These are phyloP conservation scores for Stylonectria norvegica DNA, from an alignment of 2,329 filamentous ascomycete species.

Conservation along the genomic window DNA sequence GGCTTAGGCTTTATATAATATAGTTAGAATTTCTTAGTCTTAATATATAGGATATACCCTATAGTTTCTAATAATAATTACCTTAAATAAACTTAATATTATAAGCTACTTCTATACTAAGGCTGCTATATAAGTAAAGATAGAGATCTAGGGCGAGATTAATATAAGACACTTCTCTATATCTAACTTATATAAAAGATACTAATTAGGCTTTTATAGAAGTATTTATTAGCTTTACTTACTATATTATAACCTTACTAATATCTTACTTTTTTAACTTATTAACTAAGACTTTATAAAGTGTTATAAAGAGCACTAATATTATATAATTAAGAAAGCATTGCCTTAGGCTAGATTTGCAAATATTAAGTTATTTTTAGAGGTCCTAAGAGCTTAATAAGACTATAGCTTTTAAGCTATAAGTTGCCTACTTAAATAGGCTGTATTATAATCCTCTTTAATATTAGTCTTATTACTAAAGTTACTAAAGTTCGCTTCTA, in stretches of 20 bases:
- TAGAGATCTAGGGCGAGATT: no score
- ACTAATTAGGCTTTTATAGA: conserved; percentile 7
- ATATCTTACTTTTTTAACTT: conserved; percentile 1
- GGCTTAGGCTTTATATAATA: conserved; percentile 1
- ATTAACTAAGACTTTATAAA: conserved; percentile 5
- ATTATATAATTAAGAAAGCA: conserved; percentile 7
- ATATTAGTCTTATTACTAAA: conserved; percentile 1
- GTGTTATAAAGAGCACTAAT: conserved; percentile 7
- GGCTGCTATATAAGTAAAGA: no score
- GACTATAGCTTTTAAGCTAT: conserved; percentile 6
- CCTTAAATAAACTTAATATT: no score
- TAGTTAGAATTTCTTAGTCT: conserved; percentile 5
- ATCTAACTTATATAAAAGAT: conserved; percentile 4
- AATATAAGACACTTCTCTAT: no score
- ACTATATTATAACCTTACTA: conserved; percentile 2
- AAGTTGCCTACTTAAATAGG: conserved; percentile 1
- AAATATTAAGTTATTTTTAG: conserved; percentile 1
- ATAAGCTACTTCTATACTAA: no score
- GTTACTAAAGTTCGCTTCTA: background rate
- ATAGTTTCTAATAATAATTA: background rate
- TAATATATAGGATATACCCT: background rate
- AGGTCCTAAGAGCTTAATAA: no score
- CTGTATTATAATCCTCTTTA: conserved; percentile 1
- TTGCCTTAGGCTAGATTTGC: no score
- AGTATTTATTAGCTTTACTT: conserved; percentile 2